phyloP scores from a whole-genome alignment of 2,329 filamentous ascomycete genomes.

The Colletotrichum cereale region DNA sequence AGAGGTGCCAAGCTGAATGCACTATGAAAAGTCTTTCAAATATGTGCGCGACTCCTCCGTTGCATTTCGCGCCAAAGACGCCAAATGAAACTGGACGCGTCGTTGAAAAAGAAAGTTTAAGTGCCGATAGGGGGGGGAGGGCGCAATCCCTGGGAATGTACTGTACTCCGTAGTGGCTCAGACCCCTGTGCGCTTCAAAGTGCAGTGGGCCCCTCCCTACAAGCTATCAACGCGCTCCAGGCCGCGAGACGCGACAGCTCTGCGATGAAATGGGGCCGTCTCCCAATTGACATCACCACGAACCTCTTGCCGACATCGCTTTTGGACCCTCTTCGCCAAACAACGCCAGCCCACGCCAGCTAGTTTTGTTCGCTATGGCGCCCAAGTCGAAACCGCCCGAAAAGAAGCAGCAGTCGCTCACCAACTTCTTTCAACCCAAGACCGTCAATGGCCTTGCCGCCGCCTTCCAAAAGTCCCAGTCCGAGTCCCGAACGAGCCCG shows the following conservation, averaged over 20 bases:
- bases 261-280: slow-evolving; percentile 24
- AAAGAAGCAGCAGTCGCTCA: slow-evolving; percentile 85
- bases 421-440: slow-evolving; percentile 83
- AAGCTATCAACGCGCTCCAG: slow-evolving; percentile 37
- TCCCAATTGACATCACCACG: slow-evolving; percentile 33
- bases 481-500: slow-evolving; percentile 46
- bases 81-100: slow-evolving; percentile 8
- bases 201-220: slow-evolving; percentile 20
- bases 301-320: neutral
- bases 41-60: neutral
- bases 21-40: neutral
- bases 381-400: slow-evolving; percentile 51
- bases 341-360: neutral
- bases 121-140: slow-evolving; percentile 11
- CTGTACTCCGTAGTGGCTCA: too few relatives aligned
- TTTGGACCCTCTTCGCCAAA: neutral
- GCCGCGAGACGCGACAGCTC: slow-evolving; percentile 29
- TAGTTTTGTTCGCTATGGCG: slow-evolving; percentile 17
- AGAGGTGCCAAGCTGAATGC: neutral
- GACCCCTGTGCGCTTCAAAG: slow-evolving; percentile 21
- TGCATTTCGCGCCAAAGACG: neutral
- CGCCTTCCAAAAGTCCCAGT: slow-evolving; percentile 50
- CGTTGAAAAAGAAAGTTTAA: slow-evolving; percentile 39
- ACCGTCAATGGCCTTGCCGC: slow-evolving; percentile 61
- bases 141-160: slow-evolving; percentile 15